phyloP scores from a whole-genome alignment of 208 protist genomes.

The Wallacemonas rigidus region DNA sequence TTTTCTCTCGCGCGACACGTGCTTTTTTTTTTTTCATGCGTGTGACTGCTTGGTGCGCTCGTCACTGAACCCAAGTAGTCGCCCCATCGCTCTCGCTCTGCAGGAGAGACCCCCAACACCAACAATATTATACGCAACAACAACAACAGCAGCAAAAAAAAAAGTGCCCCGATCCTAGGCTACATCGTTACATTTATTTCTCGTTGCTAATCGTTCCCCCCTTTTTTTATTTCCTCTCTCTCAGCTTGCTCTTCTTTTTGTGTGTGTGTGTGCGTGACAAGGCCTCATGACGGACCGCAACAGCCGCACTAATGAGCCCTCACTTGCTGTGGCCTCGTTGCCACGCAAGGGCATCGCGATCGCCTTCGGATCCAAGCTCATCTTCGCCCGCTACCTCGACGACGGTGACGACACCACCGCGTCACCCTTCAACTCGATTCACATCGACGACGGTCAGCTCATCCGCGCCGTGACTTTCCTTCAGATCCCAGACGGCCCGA shows the following conservation, averaged over 20 bases:
- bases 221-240: neutral
- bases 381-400: constrained; percentile 49
- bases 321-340: constrained; percentile 49
- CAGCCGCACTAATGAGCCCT: constrained; percentile 30
- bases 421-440: constrained; percentile 41
- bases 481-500: constrained; percentile 54
- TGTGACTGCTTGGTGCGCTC: too few species aligned
- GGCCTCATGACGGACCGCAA: constrained; percentile 8
- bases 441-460: constrained; percentile 74
- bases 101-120: too few species aligned
- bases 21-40: too few species aligned
- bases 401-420: constrained; percentile 24
- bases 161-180: too few species aligned
- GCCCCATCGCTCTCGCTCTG: too few species aligned
- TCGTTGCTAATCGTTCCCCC: too few species aligned
- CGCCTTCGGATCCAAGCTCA: constrained; percentile 54
- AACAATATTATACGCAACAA: too few species aligned
- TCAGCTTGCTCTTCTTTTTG: neutral
- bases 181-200: too few species aligned
- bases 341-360: constrained; percentile 51
- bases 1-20: too few species aligned
- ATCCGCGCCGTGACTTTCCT: constrained; percentile 70
- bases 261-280: neutral
- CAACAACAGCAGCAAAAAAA: too few species aligned
- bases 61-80: too few species aligned